These are phyloP conservation scores for Pseudognaphalium luteoalbum DNA, from an alignment of 129 eudicot species.

Conservation along the genomic window DNA sequence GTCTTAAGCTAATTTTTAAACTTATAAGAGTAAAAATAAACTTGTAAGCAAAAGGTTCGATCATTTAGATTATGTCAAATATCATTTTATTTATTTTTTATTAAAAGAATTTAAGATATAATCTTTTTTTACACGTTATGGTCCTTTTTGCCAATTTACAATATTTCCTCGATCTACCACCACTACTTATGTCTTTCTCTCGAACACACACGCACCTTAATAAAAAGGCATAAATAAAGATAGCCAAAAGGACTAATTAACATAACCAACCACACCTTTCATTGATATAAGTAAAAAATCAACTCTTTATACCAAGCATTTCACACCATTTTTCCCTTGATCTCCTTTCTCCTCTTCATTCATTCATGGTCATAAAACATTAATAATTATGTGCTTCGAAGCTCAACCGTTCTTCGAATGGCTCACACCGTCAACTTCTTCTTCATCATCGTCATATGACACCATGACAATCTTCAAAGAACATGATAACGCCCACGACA, in stretches of 20 bases:
- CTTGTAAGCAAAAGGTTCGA: not conserved
- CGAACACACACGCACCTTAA: conserved; percentile 37
- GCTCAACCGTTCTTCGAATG: conserved; percentile 73
- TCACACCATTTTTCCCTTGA: conserved; percentile 18
- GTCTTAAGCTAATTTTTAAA: too few relatives aligned
- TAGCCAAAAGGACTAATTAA: conserved; percentile 26
- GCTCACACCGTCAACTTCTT: conserved; percentile 57
- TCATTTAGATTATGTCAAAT: not conserved
- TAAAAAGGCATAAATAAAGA: conserved; percentile 31
- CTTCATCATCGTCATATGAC: conserved; percentile 36
- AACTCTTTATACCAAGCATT: conserved; percentile 25
- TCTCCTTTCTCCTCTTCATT: not conserved
- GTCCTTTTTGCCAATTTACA: conserved; percentile 22
- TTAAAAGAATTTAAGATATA: not conserved
- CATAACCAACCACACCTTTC: conserved; percentile 38
- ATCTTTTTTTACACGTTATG: conserved; percentile 27
- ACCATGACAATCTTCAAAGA: conserved; percentile 53
- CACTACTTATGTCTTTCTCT: conserved; percentile 38
- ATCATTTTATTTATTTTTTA: not conserved
- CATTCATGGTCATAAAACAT: conserved; percentile 40
- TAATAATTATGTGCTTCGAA: conserved; percentile 43
- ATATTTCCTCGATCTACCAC: conserved; percentile 20
- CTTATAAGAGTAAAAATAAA: too few relatives aligned
- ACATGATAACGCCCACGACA: conserved; percentile 35
- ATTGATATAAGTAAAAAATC: conserved; percentile 42